Base-by-base conservation (phyloP, 148 eudicot genomes). In the Silene uniflora region DNA sequence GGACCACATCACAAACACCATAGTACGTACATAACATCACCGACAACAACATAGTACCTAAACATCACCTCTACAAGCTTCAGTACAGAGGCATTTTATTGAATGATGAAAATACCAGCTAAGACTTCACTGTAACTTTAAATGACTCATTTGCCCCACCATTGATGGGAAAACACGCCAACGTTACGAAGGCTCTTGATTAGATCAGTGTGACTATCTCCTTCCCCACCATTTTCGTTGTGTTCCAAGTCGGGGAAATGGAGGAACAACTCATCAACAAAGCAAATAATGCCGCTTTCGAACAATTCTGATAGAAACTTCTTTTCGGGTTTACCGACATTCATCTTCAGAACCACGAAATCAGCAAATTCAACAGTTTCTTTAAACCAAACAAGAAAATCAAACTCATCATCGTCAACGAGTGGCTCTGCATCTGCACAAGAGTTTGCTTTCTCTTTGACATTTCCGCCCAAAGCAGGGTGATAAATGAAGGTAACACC, bases 401-500 rank as follows among this genome's bases (percentile, higher is more conserved):
- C 93, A 32, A 93, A 93, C 46, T 77, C 89, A 6, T 84, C 93
- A 49, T 87, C 92, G 32, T 86, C 93, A 52, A 73, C 21, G 16
- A 81, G 71, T 22, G 78, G 75, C 13, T 80, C 89, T 25, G 80
- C 92, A 29, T 86, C 98, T 25, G 77, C 88, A 7, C 44, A 7
- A 7, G 86, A 84, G 14, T 83, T 86, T 17, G 69, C 47, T 19
- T 81, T 67, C 66, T 84, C 79, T 75, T 85, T 83, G 46, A 73
- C 39, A 10, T 73, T 85, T 59, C 83, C 91, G 0, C 84, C 88
- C 52, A 93, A 77, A 6, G 81, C 87, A 3, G 96, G 98, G 80
- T 89, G 84, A 77, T 93, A 93, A 52, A 93, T 85, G 79, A 91
- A 93, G 81, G 87, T 88, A 62, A 88, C 80, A 46, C 98, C 98